Conservation (phyloP, 1,284 basidiomycete genomes). For the Apiotrichum mycotoxinovorans region DNA sequence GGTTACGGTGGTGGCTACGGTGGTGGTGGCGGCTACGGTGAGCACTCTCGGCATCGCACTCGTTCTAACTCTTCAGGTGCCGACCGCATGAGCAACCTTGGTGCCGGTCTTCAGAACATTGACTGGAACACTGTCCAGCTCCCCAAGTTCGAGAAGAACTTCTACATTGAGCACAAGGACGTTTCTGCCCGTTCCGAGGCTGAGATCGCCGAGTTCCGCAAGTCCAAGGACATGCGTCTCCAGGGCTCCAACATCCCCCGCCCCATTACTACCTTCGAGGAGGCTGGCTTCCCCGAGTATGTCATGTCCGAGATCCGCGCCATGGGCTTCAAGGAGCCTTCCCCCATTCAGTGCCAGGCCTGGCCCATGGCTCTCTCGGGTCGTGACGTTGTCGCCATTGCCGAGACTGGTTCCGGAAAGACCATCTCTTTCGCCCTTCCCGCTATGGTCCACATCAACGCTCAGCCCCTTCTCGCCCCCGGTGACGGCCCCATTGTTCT, state of each 20-base stretch:
- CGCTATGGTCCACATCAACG: slow-evolving; percentile 99
- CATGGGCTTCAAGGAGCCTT: slow-evolving; percentile 84
- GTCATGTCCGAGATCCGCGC: slow-evolving; percentile 88
- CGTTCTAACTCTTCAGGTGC: slow-evolving; percentile 47
- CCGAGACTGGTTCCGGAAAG: slow-evolving; percentile 94
- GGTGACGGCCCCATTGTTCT: slow-evolving; percentile 97
- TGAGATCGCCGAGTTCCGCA: slow-evolving; percentile 84
- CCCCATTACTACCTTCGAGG: slow-evolving; percentile 88
- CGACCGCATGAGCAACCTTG: slow-evolving; percentile 80
- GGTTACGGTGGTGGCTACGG: slow-evolving; percentile 34
- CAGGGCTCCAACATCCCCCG: slow-evolving; percentile 85
- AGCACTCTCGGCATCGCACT: slow-evolving; percentile 10
- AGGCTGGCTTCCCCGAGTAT: slow-evolving; percentile 94
- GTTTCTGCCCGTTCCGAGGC: slow-evolving; percentile 74
- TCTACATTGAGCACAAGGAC: slow-evolving; percentile 89
- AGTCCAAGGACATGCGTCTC: slow-evolving; percentile 83
- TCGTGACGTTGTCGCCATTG: slow-evolving; percentile 92
- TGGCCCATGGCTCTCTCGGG: slow-evolving; percentile 97
- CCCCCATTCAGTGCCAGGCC: slow-evolving; percentile 95
- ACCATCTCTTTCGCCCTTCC: slow-evolving; percentile 97
- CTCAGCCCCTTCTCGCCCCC: slow-evolving; percentile 87
- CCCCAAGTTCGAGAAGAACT: slow-evolving; percentile 74
- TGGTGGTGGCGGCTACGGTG: slow-evolving; percentile 28
- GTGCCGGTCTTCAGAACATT: slow-evolving; percentile 74
- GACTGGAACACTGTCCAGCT: slow-evolving; percentile 75